Base-by-base conservation (phyloP, 192 early-diverging fungal species). In the Podila clonocystis region DNA sequence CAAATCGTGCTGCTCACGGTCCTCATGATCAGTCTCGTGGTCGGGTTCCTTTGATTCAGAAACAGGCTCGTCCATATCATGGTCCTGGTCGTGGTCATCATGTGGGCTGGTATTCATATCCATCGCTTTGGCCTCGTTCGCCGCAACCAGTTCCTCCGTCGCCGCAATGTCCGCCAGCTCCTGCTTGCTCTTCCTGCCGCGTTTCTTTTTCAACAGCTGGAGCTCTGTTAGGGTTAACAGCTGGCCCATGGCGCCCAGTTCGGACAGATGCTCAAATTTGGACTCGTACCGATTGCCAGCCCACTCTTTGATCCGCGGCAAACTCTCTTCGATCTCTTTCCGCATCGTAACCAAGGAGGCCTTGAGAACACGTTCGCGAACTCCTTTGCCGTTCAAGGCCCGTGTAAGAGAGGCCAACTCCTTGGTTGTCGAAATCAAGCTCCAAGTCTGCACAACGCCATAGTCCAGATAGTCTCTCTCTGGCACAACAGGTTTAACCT, bases 101-200 rank as follows among this genome's bases (percentile, higher is more conserved):
- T 59, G 58, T 22, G 28, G 28, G 4, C 36, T 33, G 3, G 20
- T 12, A 9, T 57, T 29, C 17, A 60, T 2, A 73, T 80, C 77
- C 41, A 80, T 19, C 0, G 68, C 77, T 65, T 58, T 50, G 19
- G 63, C 67, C 17, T 63, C 67, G 12, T 52, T 58, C 6, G 49
- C 58, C 31, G 31, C 74, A 6, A 68, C 36, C 36, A 73, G 66
- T 30, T 49, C n/a, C 19, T 73, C 26, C 6, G 77, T 80, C 22
- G 77, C 77, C 0, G 77, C 77, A 63, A 80, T 80, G 28, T 80
- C 77, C 3, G 77, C 77, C n/a, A 80, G 66, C 20, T 80, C 77
- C 29, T 80, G 70, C 24, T 45, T 57, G 49, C 77, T 80, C 57
- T 80, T 80, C 50, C 77, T 48, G 20, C 77, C 77, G 13, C 71